Evolutionary conservation across 768 basidiomycete species (phyloP).

Genomic region (Leccinum ochraceum): DNA sequence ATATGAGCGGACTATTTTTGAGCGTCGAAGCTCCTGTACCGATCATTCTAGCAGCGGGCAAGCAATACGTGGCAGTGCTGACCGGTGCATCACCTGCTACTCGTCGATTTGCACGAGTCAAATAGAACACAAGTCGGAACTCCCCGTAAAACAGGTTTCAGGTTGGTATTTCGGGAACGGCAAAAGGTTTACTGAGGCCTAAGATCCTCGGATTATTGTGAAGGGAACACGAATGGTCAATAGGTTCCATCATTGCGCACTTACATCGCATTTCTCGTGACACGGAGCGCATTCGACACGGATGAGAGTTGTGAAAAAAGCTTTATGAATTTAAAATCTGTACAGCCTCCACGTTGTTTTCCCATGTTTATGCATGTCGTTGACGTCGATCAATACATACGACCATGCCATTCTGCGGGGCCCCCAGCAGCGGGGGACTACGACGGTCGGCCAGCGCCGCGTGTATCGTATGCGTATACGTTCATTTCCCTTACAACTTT

Average conservation of each 20-base stretch:
- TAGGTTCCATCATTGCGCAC: neutral
- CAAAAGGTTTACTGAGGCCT: neutral
- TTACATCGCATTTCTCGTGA: neutral
- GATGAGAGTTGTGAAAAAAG: neutral
- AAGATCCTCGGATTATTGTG: neutral
- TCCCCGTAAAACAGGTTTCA: constrained; percentile 1
- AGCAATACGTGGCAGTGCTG: neutral
- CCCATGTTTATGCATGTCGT: neutral
- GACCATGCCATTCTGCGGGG: neutral
- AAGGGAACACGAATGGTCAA: neutral
- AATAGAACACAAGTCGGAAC: neutral
- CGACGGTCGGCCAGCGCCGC: too few relatives aligned
- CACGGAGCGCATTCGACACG: neutral
- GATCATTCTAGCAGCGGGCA: neutral
- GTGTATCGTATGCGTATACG: neutral
- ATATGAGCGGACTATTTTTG: neutral
- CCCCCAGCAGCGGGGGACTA: too few relatives aligned
- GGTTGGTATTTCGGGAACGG: neutral
- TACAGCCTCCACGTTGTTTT: neutral
- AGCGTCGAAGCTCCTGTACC: neutral
- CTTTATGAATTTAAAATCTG: neutral
- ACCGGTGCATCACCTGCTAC: neutral
- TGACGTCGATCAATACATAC: too few relatives aligned
- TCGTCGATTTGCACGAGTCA: neutral
- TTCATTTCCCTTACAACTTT: neutral